Conservation (phyloP, 1,284 basidiomycete species). For the Moesziomyces parantarcticus region DNA sequence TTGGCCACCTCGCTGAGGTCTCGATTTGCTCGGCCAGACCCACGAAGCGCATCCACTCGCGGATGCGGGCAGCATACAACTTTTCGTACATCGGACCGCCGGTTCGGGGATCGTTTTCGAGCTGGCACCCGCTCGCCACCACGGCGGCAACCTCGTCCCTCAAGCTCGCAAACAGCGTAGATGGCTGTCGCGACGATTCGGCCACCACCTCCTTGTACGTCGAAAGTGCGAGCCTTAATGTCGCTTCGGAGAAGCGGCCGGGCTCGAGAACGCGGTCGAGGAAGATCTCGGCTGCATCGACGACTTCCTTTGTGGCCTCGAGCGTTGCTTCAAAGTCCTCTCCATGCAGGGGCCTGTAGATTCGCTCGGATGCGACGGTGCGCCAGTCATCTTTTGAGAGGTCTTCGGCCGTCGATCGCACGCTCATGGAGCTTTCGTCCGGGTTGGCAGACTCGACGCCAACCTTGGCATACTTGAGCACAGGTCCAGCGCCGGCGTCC, state of each 20-base stretch:
- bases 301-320: conserved; percentile 27
- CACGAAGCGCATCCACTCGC: conserved; percentile 62
- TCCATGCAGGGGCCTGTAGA: conserved; percentile 57
- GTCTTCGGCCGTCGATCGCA: conserved; percentile 24
- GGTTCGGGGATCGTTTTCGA: conserved; percentile 44
- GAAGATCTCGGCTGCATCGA: conserved; percentile 52
- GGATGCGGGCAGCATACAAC: conserved; percentile 35
- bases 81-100: conserved; percentile 47
- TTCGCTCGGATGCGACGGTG: conserved; percentile 39
- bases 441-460: conserved; percentile 36
- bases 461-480: conserved; percentile 50
- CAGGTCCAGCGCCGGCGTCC: conserved; percentile 55
- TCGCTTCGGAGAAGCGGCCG: conserved; percentile 52
- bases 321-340: conserved; percentile 56
- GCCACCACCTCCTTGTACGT: conserved; percentile 34
- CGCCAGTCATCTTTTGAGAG: conserved; percentile 48
- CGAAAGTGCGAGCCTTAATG: conserved; percentile 35
- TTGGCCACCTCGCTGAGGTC: conserved; percentile 56
- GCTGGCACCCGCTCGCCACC: conserved; percentile 41
- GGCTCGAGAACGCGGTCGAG: conserved; percentile 58
- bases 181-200: conserved; percentile 12
- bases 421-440: conserved; percentile 32
- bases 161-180: conserved; percentile 31
- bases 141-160: conserved; percentile 43
- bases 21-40: conserved; percentile 61